Conservation (phyloP, 2,329 filamentous ascomycete genomes). For the Sporothrix mexicana region DNA sequence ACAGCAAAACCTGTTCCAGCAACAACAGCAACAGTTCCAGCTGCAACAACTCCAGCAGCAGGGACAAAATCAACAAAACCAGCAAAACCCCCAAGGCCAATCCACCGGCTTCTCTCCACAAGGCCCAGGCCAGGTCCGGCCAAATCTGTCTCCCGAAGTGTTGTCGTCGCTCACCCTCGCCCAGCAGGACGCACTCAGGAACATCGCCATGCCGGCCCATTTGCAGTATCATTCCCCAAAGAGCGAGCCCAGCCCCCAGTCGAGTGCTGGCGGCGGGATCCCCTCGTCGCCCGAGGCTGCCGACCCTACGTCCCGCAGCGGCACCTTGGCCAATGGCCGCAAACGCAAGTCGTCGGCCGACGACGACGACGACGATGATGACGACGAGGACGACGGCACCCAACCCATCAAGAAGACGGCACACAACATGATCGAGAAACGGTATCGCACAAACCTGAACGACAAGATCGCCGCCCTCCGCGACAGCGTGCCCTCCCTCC, state of each 20-base stretch:
- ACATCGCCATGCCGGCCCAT: constrained; percentile 68
- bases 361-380: constrained; percentile 66
- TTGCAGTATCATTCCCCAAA: constrained; percentile 65
- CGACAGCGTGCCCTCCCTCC: constrained; percentile 88
- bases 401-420: constrained; percentile 82
- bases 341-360: constrained; percentile 74
- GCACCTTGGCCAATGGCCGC: constrained; percentile 49
- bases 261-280: constrained; percentile 55
- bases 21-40: constrained; percentile 16
- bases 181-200: constrained; percentile 65
- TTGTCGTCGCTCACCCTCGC: constrained; percentile 59
- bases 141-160: constrained; percentile 44
- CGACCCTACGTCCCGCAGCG: constrained; percentile 49
- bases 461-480: constrained; percentile 93
- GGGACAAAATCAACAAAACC: constrained; percentile 37
- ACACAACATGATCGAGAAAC: constrained; percentile 98
- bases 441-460: constrained; percentile 94
- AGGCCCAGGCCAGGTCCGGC: constrained; percentile 38
- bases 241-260: constrained; percentile 64
- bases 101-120: constrained; percentile 40
- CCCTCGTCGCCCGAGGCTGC: constrained; percentile 66
- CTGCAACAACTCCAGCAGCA: constrained; percentile 23
- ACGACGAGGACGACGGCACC: constrained; percentile 63
- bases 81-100: background rate
- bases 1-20: constrained; percentile 20